Conservation (phyloP, 352 stramenopile species). For the Globisporangium abappressorium region DNA sequence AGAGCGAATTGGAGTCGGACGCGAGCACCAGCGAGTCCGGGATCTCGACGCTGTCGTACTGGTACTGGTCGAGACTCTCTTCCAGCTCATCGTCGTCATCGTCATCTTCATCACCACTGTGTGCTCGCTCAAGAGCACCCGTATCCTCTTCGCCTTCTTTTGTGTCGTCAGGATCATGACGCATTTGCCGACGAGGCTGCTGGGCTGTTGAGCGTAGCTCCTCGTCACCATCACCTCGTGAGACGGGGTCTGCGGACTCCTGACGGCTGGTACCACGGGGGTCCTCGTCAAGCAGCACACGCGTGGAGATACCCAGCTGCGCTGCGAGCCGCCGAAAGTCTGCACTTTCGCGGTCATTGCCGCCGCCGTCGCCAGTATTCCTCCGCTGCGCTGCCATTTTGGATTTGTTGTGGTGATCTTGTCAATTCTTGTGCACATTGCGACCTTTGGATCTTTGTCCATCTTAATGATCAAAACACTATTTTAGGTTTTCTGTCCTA, state of each 20-base stretch:
- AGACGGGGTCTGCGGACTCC: not conserved
- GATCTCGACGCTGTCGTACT: conserved; percentile 12
- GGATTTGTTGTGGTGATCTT: not conserved
- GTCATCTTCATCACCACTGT: conserved; percentile 17
- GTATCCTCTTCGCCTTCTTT: conserved; percentile 13
- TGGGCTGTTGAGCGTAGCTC: not conserved
- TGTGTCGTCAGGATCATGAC: conserved; percentile 22
- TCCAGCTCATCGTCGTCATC: conserved; percentile 27
- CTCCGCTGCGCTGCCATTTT: conserved; percentile 8
- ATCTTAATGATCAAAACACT: too few relatives aligned
- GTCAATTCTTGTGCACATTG: not conserved
- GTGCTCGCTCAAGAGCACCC: not conserved
- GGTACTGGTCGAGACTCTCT: conserved; percentile 16
- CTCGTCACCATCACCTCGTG: not conserved
- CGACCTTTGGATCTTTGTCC: conserved; percentile 10
- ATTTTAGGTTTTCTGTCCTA: too few relatives aligned
- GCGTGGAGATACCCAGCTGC: conserved; percentile 51
- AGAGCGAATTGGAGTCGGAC: conserved; percentile 42
- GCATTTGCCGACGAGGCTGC: not conserved
- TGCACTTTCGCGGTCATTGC: conserved; percentile 19
- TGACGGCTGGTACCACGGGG: not conserved
- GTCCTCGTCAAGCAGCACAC: conserved; percentile 28
- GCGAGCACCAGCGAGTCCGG: conserved; percentile 27
- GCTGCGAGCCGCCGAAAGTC: conserved; percentile 44
- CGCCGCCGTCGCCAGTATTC: not conserved